phyloP scores from a whole-genome alignment of 306 rosid genomes.

The Biancaea sappan region DNA sequence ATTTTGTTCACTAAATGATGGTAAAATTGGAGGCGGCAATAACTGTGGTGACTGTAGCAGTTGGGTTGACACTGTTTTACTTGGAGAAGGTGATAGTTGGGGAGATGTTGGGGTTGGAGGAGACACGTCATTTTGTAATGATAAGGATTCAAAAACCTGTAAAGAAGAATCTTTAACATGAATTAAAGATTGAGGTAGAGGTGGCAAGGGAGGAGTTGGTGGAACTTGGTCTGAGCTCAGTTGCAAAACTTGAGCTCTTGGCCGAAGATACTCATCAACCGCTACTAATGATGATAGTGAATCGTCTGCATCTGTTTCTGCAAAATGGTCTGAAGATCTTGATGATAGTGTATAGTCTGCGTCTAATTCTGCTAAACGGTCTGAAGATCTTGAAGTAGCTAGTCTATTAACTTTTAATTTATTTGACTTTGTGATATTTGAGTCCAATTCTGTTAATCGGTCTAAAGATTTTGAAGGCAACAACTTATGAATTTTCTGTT shows the following conservation, averaged over 20 bases:
- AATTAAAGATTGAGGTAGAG: conserved; percentile 31
- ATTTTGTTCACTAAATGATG: conserved; percentile 28
- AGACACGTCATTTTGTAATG: conserved; percentile 36
- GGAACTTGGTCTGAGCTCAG: conserved; percentile 38
- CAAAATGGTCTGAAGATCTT: conserved; percentile 18
- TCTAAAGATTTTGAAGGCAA: conserved; percentile 55
- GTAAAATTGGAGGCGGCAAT: too few species aligned
- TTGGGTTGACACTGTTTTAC: too few species aligned
- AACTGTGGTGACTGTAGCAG: too few species aligned
- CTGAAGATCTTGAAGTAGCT: conserved; percentile 1
- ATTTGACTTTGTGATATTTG: background rate
- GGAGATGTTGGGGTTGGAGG: conserved; percentile 37
- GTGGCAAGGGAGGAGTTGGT: conserved; percentile 28
- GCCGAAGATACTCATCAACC: conserved; percentile 43
- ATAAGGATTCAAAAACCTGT: conserved; percentile 23
- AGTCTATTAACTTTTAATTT: background rate
- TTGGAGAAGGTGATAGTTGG: conserved; percentile 34
- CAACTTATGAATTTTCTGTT: conserved; percentile 47
- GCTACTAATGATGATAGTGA: conserved; percentile 41
- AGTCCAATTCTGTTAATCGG: too few species aligned
- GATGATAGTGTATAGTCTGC: conserved; percentile 42
- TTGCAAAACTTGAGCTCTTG: conserved; percentile 31
- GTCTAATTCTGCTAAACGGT: conserved; percentile 42
- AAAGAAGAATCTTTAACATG: conserved; percentile 27
- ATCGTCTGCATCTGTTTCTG: conserved; percentile 47